Evolutionary conservation across 208 protist species (phyloP).

Genomic region (Trypanosoma mega): DNA sequence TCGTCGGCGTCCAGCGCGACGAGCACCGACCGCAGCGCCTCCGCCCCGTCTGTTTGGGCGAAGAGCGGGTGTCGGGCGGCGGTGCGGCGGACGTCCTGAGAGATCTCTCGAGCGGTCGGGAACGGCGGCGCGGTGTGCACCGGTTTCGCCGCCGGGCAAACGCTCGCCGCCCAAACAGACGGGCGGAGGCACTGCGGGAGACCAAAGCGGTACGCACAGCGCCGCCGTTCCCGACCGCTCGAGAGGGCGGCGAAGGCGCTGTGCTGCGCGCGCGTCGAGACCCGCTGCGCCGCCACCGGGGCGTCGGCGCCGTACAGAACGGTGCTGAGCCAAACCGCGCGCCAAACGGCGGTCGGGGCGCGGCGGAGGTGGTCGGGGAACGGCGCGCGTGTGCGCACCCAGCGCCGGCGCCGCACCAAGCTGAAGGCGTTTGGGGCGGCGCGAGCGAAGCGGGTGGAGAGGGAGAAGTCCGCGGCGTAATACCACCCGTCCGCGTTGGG

Average conservation of each 20-base stretch:
- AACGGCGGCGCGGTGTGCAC: no score
- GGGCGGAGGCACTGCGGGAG: conserved; percentile 20
- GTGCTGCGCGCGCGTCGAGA: conserved; percentile 14
- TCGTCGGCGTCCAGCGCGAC: conserved; percentile 12
- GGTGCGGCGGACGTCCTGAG: conserved; percentile 27
- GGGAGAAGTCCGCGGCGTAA: conserved; percentile 33
- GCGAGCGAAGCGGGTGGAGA: conserved; percentile 19
- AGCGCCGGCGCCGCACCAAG: conserved; percentile 31
- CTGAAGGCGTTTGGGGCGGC: conserved; percentile 14
- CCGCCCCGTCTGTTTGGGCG: conserved; percentile 12
- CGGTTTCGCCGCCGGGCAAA: no score
- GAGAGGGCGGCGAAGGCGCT: no score
- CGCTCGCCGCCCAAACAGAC: conserved; percentile 16
- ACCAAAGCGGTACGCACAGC: conserved; percentile 20
- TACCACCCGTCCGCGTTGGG: conserved; percentile 25
- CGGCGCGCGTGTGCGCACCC: conserved; percentile 26
- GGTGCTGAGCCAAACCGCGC: conserved; percentile 16
- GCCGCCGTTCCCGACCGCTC: no score
- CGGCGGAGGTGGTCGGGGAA: neutral
- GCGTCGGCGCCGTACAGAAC: conserved; percentile 20
- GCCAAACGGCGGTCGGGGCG: neutral
- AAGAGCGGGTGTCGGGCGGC: conserved; percentile 28
- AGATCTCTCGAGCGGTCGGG: no score
- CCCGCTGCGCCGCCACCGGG: conserved; percentile 20
- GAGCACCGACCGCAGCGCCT: conserved; percentile 15